phyloP scores from a whole-genome alignment of 1,284 basidiomycete genomes.

The Amylostereum areolatum region DNA sequence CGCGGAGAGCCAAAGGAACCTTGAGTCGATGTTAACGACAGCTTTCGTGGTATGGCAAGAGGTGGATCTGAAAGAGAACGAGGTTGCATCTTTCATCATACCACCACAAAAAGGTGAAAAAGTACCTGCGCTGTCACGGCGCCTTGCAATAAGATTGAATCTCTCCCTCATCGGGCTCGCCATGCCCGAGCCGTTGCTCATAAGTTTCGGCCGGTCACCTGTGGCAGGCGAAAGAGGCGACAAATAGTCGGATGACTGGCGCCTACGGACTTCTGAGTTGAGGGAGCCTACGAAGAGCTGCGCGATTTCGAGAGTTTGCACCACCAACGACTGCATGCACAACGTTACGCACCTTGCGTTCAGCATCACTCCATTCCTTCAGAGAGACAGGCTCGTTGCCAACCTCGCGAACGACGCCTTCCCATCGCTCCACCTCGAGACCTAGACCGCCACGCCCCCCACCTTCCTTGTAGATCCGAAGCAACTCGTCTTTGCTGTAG shows the following conservation, averaged over 20 bases:
- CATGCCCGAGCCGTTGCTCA: conserved; percentile 38
- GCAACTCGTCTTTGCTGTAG: conserved; percentile 82
- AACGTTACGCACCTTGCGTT: conserved; percentile 72
- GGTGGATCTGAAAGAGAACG: neutral
- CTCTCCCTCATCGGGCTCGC: conserved; percentile 62
- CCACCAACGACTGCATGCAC: conserved; percentile 7
- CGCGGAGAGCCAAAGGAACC: conserved; percentile 49
- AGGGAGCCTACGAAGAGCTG: conserved; percentile 70
- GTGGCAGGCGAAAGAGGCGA: conserved; percentile 47
- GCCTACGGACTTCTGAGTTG: conserved; percentile 76
- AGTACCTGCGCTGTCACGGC: conserved; percentile 64
- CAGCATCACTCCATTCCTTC: conserved; percentile 74
- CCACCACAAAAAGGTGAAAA: conserved; percentile 5
- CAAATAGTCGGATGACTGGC: conserved; percentile 68
- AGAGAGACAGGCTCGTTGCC: conserved; percentile 69
- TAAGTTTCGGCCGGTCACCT: conserved; percentile 53
- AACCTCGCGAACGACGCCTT: conserved; percentile 76
- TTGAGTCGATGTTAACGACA: conserved; percentile 61
- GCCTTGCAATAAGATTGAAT: conserved; percentile 51
- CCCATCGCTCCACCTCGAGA: conserved; percentile 81
- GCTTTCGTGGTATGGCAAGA: conserved; percentile 49
- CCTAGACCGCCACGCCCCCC: conserved; percentile 69
- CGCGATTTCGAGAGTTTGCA: conserved; percentile 9
- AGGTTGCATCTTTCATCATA: neutral
- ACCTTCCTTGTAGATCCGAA: conserved; percentile 79